phyloP scores from a whole-genome alignment of 2,329 filamentous ascomycete species.

The Clarireedia sp. region DNA sequence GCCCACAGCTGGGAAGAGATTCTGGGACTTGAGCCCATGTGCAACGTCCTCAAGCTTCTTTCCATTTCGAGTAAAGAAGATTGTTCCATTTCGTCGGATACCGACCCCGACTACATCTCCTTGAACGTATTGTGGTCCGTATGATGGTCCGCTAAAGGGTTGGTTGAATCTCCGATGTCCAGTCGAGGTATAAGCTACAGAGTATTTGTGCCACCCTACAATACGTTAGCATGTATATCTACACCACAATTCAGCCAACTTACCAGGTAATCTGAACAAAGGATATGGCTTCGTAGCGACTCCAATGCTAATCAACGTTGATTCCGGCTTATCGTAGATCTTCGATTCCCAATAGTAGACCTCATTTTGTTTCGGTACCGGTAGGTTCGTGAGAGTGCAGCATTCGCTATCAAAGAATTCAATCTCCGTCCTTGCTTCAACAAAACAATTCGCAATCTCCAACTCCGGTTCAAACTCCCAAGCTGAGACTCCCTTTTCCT shows the following conservation, averaged over 20 bases:
- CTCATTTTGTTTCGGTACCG: slow-evolving; percentile 96
- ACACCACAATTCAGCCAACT: slow-evolving; percentile 24
- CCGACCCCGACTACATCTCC: slow-evolving; percentile 95
- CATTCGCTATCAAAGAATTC: slow-evolving; percentile 98
- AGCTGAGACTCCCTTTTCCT: slow-evolving; percentile 98
- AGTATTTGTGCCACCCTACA: slow-evolving; percentile 82
- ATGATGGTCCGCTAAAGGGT: slow-evolving; percentile 71
- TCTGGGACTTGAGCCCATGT: slow-evolving; percentile 87
- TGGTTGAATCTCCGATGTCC: slow-evolving; percentile 88
- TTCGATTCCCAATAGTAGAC: slow-evolving; percentile 99
- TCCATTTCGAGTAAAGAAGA: slow-evolving; percentile 98
- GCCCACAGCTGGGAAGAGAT: slow-evolving; percentile 96
- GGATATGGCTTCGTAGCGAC: slow-evolving; percentile 97
- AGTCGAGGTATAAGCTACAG: slow-evolving; percentile 82
- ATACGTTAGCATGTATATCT: neutral
- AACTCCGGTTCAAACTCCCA: slow-evolving; percentile 99
- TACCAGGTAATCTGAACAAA: slow-evolving; percentile 87
- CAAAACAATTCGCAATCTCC: slow-evolving; percentile 98
- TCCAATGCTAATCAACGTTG: slow-evolving; percentile 78
- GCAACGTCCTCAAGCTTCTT: slow-evolving; percentile 94
- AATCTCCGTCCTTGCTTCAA: slow-evolving; percentile 91
- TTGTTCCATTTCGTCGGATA: slow-evolving; percentile 85
- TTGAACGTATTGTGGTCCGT: slow-evolving; percentile 79
- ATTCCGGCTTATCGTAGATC: slow-evolving; percentile 94
- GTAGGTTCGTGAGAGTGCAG: slow-evolving; percentile 73